These are phyloP conservation scores for Suillus variegatus DNA, from an alignment of 768 basidiomycete species.

Conservation along the genomic window DNA sequence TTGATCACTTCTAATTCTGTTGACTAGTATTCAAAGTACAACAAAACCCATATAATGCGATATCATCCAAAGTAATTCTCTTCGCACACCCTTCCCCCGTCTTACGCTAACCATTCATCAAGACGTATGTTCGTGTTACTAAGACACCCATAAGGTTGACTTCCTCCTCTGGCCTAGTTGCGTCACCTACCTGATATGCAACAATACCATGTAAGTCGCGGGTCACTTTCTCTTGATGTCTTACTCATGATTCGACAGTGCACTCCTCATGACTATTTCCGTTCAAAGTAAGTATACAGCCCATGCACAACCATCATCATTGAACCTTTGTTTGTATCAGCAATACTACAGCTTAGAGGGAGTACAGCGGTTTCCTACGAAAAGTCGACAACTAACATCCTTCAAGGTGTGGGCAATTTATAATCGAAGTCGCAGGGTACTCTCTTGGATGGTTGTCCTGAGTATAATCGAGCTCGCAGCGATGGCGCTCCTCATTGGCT, in stretches of 20 bases:
- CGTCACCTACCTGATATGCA: conserved; percentile 7
- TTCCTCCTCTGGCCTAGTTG: conserved; percentile 7
- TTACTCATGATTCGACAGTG: conserved; percentile 3
- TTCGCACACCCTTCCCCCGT: neutral
- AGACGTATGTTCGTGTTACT: neutral
- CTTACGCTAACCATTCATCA: neutral
- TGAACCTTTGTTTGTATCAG: neutral
- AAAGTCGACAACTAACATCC: neutral
- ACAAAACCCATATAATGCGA: neutral
- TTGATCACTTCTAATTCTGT: neutral
- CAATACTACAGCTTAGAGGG: conserved; percentile 12
- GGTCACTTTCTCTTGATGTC: neutral
- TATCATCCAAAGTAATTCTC: conserved; percentile 7
- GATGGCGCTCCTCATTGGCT: conserved; percentile 12
- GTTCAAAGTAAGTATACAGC: conserved; percentile 11
- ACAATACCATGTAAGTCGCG: conserved; percentile 10
- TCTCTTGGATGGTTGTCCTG: conserved; percentile 5
- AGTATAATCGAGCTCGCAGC: conserved; percentile 4
- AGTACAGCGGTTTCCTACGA: neutral
- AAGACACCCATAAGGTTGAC: neutral
- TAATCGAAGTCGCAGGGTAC: conserved; percentile 8
- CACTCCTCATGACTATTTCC: conserved; percentile 15
- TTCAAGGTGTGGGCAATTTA: conserved; percentile 16
- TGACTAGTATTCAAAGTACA: conserved; percentile 3
- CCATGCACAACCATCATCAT: neutral